Base-by-base conservation (phyloP, 352 stramenopile species). In the Globisporangium middletonii region DNA sequence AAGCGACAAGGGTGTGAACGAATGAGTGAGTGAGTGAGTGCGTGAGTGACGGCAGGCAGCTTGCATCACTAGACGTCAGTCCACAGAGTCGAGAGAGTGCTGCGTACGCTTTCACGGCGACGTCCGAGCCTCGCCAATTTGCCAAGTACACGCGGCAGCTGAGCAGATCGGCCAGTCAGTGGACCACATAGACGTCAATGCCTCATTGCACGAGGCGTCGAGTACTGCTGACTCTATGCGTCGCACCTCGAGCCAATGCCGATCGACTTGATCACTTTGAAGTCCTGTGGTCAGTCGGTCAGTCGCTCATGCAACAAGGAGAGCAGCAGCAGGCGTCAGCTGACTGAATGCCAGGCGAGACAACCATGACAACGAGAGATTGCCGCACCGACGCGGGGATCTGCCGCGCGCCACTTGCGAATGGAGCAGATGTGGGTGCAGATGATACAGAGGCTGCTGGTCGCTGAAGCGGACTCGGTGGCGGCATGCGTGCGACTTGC, bases 111-210 rank as follows among this genome's bases (percentile, higher is more conserved):
- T 92, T 92, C 45, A 87, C 74, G 8, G 83, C 83, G 43, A 90
- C 75, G 27, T 92, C 80, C 2, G 73, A 80, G 44, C 83, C 83
- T 52, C 78, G 66, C 83, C 83, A 92, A n/a, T 61, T 77, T 27
- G 77, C 83, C 60, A 87, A 79, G 63, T 87, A 92, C 43, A 92
- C 83, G 45, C 74, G 75, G 42, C 83, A 92, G 49, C 83, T 92
- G 58, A 54, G 33, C 42, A 59, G 11, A 38, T 9, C 33, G 7
- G 12, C 5, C 18, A 26, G 43, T n/a, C 28, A 13, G 42, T 38
- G 1, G 19, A 7, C 61, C 53, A 15, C 3, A 4, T 8, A 43
- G 27, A 15, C 26, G 35, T 41, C n/a, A 18, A 11, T 50, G 7
- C 23, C 16, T 23, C 41, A 15, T 4, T 23, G 11, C 41, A 15